Percentiles rank a stretch among this genome's conserved stretches.
phyloP scores from a whole-genome alignment of 1,139 yeast genomes.

The Hansenula lynferdii region DNA sequence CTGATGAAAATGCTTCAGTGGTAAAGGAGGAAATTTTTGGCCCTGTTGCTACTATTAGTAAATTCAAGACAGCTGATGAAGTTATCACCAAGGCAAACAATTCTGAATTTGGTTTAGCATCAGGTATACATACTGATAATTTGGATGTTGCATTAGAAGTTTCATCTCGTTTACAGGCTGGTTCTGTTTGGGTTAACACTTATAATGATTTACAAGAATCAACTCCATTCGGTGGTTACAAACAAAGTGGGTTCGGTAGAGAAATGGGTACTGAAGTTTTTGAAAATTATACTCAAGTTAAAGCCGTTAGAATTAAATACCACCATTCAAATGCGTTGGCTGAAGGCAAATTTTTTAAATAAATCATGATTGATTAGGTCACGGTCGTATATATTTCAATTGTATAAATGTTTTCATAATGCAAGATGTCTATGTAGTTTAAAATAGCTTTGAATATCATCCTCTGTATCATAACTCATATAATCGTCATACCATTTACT shows the following conservation, averaged over 20 bases:
- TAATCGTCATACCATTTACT: conserved; percentile 8
- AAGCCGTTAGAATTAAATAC: conserved; percentile 54
- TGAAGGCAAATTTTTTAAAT: not conserved
- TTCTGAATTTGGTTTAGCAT: conserved; percentile 73
- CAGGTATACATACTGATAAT: conserved; percentile 68
- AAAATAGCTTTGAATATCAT: not conserved
- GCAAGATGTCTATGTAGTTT: not conserved
- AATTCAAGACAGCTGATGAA: conserved; percentile 65
- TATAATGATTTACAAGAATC: conserved; percentile 74
- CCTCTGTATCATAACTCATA: conserved; percentile 1
- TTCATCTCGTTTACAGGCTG: conserved; percentile 61
- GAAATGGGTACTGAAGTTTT: conserved; percentile 48
- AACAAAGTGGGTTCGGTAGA: conserved; percentile 60
- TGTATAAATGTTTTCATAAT: too few relatives aligned
- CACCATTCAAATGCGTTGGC: not conserved
- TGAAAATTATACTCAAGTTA: conserved; percentile 70
- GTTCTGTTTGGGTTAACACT: conserved; percentile 74
- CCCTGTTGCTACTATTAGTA: conserved; percentile 69
- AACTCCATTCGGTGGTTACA: conserved; percentile 76
- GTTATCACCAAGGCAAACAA: conserved; percentile 63
- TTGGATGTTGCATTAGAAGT: conserved; percentile 54
- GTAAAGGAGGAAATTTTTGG: conserved; percentile 80
- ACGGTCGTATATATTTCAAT: not conserved
- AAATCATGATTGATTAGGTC: not conserved
- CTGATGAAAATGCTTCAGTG: conserved; percentile 56